Evolutionary conservation across 2,329 filamentous ascomycete species (phyloP).

Genomic region (Aspergillus carbonarius): DNA sequence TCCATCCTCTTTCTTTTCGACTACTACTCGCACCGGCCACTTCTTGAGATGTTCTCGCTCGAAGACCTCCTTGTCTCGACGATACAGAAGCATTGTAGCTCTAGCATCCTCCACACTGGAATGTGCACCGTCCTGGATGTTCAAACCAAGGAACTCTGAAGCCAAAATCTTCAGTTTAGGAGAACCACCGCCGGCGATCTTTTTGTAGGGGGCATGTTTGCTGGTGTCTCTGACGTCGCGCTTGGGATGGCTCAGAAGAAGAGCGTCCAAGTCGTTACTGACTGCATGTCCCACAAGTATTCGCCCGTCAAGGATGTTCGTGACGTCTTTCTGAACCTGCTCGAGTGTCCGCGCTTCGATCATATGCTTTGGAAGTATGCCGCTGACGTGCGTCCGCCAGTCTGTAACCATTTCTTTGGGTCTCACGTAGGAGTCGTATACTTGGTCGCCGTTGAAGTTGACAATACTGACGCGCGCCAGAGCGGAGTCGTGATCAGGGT

Average conservation of each 20-base stretch:
- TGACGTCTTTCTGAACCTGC: slow-evolving; percentile 72
- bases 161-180: slow-evolving; percentile 58
- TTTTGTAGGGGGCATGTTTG: slow-evolving; percentile 70
- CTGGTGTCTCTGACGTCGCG: slow-evolving; percentile 83
- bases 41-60: slow-evolving; percentile 74
- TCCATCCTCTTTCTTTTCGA: slow-evolving; percentile 32
- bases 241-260: slow-evolving; percentile 75
- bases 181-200: slow-evolving; percentile 51
- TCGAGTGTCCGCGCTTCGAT: slow-evolving; percentile 67
- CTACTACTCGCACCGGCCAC: slow-evolving; percentile 51
- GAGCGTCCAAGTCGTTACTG: slow-evolving; percentile 70
- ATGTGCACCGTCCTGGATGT: slow-evolving; percentile 62
- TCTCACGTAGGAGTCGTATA: slow-evolving; percentile 91
- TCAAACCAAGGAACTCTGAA: slow-evolving; percentile 56
- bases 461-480: slow-evolving; percentile 87
- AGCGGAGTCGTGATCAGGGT: slow-evolving; percentile 66
- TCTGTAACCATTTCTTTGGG: slow-evolving; percentile 78
- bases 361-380: slow-evolving; percentile 74
- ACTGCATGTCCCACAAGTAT: slow-evolving; percentile 83
- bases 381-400: slow-evolving; percentile 85
- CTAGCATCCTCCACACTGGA: slow-evolving; percentile 73
- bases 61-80: slow-evolving; percentile 78
- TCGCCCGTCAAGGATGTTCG: slow-evolving; percentile 65
- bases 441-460: slow-evolving; percentile 86
- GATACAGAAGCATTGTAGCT: slow-evolving; percentile 85